Base-by-base conservation (phyloP, 345 rosid genomes). In the Eucalyptus paniculata region DNA sequence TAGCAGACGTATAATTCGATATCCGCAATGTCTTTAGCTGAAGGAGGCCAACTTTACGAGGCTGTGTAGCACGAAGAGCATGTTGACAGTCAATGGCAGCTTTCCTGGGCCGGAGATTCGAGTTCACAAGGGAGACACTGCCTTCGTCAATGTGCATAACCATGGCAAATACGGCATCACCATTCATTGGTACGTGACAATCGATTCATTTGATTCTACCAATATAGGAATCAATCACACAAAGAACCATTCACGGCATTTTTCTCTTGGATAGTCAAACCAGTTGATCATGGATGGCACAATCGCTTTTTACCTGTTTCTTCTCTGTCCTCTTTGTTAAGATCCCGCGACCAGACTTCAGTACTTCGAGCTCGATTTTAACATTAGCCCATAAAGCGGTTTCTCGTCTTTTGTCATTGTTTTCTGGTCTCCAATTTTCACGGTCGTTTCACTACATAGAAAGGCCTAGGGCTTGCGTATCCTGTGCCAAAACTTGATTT, bases 61-160 rank as follows among this genome's bases (percentile, higher is more conserved):
- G 82, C 9, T 93, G 47, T 93, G 94, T 23, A 85, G 86, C 40
- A 91, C 88, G n/a, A 93, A 91, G 91, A 91, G 86, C 47, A 93
- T 92, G 89, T 72, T 92, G 23, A 92, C 93, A 8, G 91, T 92
- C 3, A 93, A 92, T 87, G 94, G 90, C 26, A 80, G 87, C 24
- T 92, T 91, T 19, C 94, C 94, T 4, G 94, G 94, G 21, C 91
- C 91, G 1, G 53, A 30, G 44, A 69, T 91, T 19, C 90, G 24
- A 44, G 92, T 86, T 60, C 87, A 81, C 15, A 86, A 32, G 45
- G 92, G 91, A 5, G 92, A 91, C 86, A 88, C 87, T 1, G 91
- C 85, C 16, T 86, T 83, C 34, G 90, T 91, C 34, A 89, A 47
- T 9, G 92, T 91, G 3, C 85, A 88, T 24, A 91, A 91, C 34